phyloP scores from a whole-genome alignment of 2,329 filamentous ascomycete genomes.

The Alternaria brassicae region DNA sequence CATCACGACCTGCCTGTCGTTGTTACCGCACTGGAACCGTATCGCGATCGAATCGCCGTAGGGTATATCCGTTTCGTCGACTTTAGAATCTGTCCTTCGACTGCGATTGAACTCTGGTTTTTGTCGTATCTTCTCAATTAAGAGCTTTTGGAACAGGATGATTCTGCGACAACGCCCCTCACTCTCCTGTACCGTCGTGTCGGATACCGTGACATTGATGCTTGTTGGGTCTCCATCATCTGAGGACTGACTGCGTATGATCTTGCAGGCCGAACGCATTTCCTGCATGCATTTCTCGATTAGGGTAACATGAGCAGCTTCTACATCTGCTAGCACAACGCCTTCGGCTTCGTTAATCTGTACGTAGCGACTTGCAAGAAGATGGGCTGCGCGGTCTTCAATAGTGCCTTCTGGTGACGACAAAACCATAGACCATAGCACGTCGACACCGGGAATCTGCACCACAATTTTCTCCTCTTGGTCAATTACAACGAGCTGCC shows the following conservation, averaged over 20 bases:
- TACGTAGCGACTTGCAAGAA: constrained; percentile 78
- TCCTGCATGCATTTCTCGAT: constrained; percentile 75
- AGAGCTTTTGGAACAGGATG: constrained; percentile 43
- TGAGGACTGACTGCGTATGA: constrained; percentile 15
- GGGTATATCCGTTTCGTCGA: constrained; percentile 57
- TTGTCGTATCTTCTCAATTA: constrained; percentile 42
- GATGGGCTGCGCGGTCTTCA: constrained; percentile 71
- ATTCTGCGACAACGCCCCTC: constrained; percentile 43
- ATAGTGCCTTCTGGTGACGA: constrained; percentile 70
- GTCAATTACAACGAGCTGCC: constrained; percentile 22
- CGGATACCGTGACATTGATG: constrained; percentile 24
- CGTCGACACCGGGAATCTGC: constrained; percentile 65
- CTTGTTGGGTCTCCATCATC: constrained; percentile 1
- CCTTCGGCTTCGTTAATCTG: constrained; percentile 51
- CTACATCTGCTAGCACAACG: constrained; percentile 56
- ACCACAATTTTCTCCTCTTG: constrained; percentile 46
- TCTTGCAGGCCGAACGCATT: constrained; percentile 50
- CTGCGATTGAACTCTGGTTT: constrained; percentile 43
- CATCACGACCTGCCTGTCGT: constrained; percentile 66
- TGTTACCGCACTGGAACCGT: constrained; percentile 70
- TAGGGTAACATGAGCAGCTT: constrained; percentile 71
- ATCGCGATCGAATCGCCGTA: constrained; percentile 71
- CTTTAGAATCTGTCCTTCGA: constrained; percentile 44
- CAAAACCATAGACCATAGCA: constrained; percentile 84
- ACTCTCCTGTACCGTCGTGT: constrained; percentile 36